A percentile compares a stretch with the other conserved stretches of the same genome.
Conservation (phyloP, 2,329 filamentous ascomycete species). For the Sclerotinia minor region DNA sequence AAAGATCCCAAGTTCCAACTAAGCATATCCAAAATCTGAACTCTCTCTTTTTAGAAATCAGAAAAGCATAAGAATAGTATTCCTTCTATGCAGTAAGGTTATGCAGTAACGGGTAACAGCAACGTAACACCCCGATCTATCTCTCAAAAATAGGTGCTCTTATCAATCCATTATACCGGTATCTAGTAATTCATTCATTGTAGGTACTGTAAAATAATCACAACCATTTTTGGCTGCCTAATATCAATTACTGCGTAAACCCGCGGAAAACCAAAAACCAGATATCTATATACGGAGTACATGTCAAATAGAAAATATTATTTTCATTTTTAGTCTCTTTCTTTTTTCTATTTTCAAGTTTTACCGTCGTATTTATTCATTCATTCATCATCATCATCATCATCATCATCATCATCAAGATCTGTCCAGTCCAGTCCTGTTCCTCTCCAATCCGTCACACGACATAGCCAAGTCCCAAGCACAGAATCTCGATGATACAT, state of each 20-base stretch:
- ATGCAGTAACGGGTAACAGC: not conserved
- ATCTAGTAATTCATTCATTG: too few relatives aligned
- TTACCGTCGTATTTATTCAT: not conserved
- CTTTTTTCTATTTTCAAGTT: not conserved
- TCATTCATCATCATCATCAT: too few relatives aligned
- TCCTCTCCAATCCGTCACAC: too few relatives aligned
- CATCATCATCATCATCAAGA: not conserved
- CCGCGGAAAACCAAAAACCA: not conserved
- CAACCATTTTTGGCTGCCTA: not conserved
- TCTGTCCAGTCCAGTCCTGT: too few relatives aligned
- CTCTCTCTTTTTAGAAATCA: not conserved
- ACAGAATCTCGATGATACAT: not conserved
- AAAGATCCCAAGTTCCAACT: too few relatives aligned
- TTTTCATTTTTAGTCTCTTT: not conserved
- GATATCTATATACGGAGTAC: not conserved
- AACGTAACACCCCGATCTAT: conserved; percentile 2
- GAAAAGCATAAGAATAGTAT: conserved; percentile 3
- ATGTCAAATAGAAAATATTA: not conserved
- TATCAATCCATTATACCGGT: conserved; percentile 11
- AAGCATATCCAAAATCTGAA: not conserved
- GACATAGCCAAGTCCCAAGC: not conserved
- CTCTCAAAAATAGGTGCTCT: not conserved
- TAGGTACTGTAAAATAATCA: too few relatives aligned
- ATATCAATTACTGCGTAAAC: not conserved
- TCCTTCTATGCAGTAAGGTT: not conserved